Evolutionary conservation across 176 grass and related monocot genomes (phyloP), one percentile per base, ranked within the genome.

Genomic region (Phragmites australis): DNA sequence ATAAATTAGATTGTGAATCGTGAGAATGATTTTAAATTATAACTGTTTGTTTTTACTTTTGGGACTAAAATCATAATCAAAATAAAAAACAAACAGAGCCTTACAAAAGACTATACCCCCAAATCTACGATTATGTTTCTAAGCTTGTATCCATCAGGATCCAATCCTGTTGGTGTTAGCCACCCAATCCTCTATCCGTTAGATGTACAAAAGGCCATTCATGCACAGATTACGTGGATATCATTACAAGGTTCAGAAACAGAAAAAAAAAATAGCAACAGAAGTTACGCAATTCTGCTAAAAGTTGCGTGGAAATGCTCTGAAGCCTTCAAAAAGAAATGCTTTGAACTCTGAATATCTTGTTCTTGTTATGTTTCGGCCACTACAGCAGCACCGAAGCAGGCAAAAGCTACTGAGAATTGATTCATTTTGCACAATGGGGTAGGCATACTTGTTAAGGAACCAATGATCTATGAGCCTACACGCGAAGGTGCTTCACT

Each of bases 401-500:
- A 51, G 26, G 26, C 26, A 64, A 61, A 52, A 78, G 3, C 1
- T 56, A 46, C 13, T 19, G 41, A 26, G 5, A 44, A 45, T 22
- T 39, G 8, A 52, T 75, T 75, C 18, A 34, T 50, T 40, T 40
- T n/a, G 41, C 26, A 14, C 40, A 65, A 12, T 49, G 8, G 27
- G 39, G 30, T 68, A 31, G 15, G 17, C 30, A 14, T 42, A 31
- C 7, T 9, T 75, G 58, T 55, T 32, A 25, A 67, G 30, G 43
- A 47, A 52, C 44, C 29, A 31, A 15, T 31, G 41, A 13, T 64
- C 30, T 15, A 45, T 45, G 34, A 29, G 16, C 8, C 8, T 30
- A 11, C 18, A 72, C 19, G 26, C 21, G 2, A 59, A 59, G 47
- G 59, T 50, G 47, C 26, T 25, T 85, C 80, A 93, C 94, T 84